Evolutionary conservation across 1,284 basidiomycete species (phyloP).

Genomic region (Ceratobasidium papillatum): DNA sequence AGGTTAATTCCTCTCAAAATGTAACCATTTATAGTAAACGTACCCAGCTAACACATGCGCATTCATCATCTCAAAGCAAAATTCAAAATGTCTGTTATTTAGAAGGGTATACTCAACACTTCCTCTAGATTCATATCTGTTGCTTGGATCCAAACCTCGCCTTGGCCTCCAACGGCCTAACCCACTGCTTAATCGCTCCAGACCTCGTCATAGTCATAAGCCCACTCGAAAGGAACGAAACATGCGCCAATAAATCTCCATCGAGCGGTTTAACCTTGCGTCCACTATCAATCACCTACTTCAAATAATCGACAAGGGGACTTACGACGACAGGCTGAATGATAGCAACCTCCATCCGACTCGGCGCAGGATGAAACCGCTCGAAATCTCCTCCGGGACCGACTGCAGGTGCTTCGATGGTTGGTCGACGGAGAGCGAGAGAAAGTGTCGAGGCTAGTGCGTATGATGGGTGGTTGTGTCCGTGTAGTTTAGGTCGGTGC

Average conservation of each 20-base stretch:
- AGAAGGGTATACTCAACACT: not conserved
- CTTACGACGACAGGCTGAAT: slow-evolving; percentile 90
- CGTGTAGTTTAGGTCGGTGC: slow-evolving; percentile 74
- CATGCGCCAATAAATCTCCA: slow-evolving; percentile 68
- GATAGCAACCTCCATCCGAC: slow-evolving; percentile 86
- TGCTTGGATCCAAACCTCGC: slow-evolving; percentile 21
- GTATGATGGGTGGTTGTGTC: slow-evolving; percentile 68
- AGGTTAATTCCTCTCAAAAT: no score
- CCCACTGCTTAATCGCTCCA: slow-evolving; percentile 84
- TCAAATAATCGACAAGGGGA: slow-evolving; percentile 45
- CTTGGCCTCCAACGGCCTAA: slow-evolving; percentile 65
- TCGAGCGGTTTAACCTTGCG: slow-evolving; percentile 79
- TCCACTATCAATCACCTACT: not conserved
- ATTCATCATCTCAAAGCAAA: not conserved
- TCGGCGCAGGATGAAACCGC: slow-evolving; percentile 84
- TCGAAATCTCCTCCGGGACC: slow-evolving; percentile 13
- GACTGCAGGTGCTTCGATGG: not conserved
- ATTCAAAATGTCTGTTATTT: not conserved
- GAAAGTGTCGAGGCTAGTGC: slow-evolving; percentile 80
- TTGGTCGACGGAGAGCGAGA: slow-evolving; percentile 55
- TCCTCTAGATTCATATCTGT: not conserved
- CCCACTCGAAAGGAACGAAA: slow-evolving; percentile 76
- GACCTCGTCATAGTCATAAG: slow-evolving; percentile 78
- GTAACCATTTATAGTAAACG: no score
- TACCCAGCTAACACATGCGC: no score